Conservation (phyloP, 2,329 filamentous ascomycete species). For the Aquanectria penicillioides region DNA sequence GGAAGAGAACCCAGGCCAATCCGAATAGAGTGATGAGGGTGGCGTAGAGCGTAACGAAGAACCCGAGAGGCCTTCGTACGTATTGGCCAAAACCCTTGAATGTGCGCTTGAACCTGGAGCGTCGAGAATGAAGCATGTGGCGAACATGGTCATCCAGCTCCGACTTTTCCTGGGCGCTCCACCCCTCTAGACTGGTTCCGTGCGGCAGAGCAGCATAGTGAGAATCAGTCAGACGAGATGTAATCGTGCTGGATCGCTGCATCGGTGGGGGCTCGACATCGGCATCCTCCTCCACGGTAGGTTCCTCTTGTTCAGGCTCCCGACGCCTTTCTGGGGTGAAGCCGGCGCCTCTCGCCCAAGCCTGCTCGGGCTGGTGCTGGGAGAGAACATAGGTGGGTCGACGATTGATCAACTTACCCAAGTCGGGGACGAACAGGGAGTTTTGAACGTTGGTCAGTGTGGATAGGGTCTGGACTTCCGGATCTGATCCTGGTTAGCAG, state of each 20-base stretch:
- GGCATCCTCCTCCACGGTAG: background rate
- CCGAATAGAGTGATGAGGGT: conserved; percentile 86
- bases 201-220: conserved; percentile 85
- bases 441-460: conserved; percentile 92
- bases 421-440: conserved; percentile 84
- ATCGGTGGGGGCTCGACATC: conserved; percentile 38
- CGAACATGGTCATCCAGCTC: conserved; percentile 87
- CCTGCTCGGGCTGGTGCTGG: conserved; percentile 48
- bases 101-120: conserved; percentile 80
- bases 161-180: conserved; percentile 77
- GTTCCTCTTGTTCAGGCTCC: conserved; percentile 23
- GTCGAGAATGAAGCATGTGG: conserved; percentile 85
- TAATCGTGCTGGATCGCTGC: conserved; percentile 67
- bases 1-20: conserved; percentile 88
- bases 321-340: background rate
- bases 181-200: conserved; percentile 76
- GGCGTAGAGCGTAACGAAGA: conserved; percentile 86
- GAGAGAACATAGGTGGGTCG: conserved; percentile 81
- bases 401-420: conserved; percentile 80
- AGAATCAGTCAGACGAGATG: conserved; percentile 73
- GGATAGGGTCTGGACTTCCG: conserved; percentile 83
- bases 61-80: conserved; percentile 78
- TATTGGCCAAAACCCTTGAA: conserved; percentile 87
- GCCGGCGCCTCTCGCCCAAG: conserved; percentile 36
- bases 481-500: conserved; percentile 63